These are phyloP conservation scores for Narthecium ossifragum DNA, from an alignment of 106 monocot genomes.

Conservation along the genomic window DNA sequence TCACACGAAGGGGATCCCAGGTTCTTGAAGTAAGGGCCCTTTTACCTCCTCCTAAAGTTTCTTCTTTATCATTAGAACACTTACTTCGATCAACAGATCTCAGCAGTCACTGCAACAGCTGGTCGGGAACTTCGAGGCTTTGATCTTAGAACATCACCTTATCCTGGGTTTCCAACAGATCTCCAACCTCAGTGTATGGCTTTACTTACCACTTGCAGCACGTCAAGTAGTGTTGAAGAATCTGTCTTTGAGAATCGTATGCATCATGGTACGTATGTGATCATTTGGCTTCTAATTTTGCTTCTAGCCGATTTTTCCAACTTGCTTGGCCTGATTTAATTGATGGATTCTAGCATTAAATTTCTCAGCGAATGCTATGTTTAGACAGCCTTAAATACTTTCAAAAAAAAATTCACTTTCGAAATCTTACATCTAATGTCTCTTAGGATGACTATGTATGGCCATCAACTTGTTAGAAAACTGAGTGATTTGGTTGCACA, in stretches of 20 bases:
- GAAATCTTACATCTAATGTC: too few species aligned
- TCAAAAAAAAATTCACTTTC: too few species aligned
- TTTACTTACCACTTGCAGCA: slow-evolving; percentile 38
- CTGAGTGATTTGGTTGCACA: too few species aligned
- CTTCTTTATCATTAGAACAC: not conserved
- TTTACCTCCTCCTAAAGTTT: not conserved
- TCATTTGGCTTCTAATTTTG: not conserved
- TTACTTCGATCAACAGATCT: slow-evolving; percentile 16
- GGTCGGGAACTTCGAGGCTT: slow-evolving; percentile 29
- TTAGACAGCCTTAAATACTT: too few species aligned
- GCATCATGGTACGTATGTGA: slow-evolving; percentile 36
- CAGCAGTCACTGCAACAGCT: slow-evolving; percentile 12
- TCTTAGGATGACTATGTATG: too few species aligned
- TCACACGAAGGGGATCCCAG: slow-evolving; percentile 17
- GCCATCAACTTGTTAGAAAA: too few species aligned
- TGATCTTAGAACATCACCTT: slow-evolving; percentile 38
- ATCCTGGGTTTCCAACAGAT: slow-evolving; percentile 51
- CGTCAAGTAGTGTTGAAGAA: slow-evolving; percentile 41
- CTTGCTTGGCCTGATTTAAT: too few species aligned
- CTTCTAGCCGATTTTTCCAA: too few species aligned
- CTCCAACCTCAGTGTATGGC: slow-evolving; percentile 54
- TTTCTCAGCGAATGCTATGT: too few species aligned
- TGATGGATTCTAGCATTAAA: too few species aligned
- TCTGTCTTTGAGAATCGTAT: slow-evolving; percentile 47
- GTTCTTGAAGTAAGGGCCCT: slow-evolving; percentile 23